phyloP scores from a whole-genome alignment of 1,284 basidiomycete genomes.

The Termitomyces sp. region DNA sequence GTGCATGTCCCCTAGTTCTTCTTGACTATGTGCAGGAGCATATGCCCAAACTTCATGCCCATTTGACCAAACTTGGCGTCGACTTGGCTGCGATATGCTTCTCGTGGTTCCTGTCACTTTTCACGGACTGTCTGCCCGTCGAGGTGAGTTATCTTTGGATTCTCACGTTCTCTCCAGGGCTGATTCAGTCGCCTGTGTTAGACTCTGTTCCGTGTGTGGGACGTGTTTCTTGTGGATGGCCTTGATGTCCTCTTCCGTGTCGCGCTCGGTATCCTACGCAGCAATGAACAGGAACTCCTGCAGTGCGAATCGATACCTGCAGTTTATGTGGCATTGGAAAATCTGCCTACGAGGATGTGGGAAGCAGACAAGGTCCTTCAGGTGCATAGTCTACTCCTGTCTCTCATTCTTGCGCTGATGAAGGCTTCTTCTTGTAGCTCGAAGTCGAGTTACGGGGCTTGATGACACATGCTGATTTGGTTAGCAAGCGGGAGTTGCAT shows the following conservation, averaged over 20 bases:
- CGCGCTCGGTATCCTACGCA: slow-evolving; percentile 81
- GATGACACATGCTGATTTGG: slow-evolving; percentile 66
- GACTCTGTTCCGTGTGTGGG: slow-evolving; percentile 91
- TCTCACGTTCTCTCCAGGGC: background rate
- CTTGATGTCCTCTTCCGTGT: slow-evolving; percentile 90
- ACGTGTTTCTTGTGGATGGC: slow-evolving; percentile 93
- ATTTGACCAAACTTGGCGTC: slow-evolving; percentile 78
- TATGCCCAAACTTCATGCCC: slow-evolving; percentile 70
- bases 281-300: slow-evolving; percentile 79
- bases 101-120: slow-evolving; percentile 96
- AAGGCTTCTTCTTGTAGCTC: slow-evolving; percentile 32
- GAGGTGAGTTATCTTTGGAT: slow-evolving; percentile 57
- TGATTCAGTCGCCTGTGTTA: slow-evolving; percentile 22
- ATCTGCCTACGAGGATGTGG: slow-evolving; percentile 88
- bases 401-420: background rate
- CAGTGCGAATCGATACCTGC: slow-evolving; percentile 79
- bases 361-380: slow-evolving; percentile 85
- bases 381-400: slow-evolving; percentile 38
- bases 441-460: slow-evolving; percentile 67
- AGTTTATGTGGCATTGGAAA: slow-evolving; percentile 82
- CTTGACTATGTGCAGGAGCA: slow-evolving; percentile 80
- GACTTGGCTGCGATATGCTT: slow-evolving; percentile 95
- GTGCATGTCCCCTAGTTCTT: slow-evolving; percentile 90
- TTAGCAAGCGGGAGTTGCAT: slow-evolving; percentile 60
- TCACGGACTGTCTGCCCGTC: slow-evolving; percentile 94